phyloP scores from a whole-genome alignment of 331 rosid species.

The Spiraea crenata region DNA sequence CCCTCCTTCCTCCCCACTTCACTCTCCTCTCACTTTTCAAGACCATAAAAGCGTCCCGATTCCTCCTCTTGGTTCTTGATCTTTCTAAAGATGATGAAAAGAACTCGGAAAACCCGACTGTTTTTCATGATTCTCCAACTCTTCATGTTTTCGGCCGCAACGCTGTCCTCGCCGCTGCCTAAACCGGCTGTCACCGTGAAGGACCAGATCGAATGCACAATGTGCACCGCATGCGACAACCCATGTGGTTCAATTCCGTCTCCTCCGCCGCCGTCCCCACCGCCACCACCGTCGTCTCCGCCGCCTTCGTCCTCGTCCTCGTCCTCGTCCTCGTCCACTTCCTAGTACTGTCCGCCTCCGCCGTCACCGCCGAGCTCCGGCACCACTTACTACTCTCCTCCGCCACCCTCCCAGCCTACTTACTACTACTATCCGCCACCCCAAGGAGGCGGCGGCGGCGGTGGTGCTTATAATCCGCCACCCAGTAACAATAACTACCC shows the following conservation, averaged over 20 bases:
- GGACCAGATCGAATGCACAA: conserved; percentile 85
- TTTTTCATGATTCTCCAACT: not conserved
- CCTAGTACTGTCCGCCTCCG: conserved; percentile 67
- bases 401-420: conserved; percentile 59
- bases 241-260: conserved; percentile 58
- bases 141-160: not conserved
- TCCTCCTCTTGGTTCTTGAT: not conserved
- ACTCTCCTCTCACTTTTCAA: not conserved
- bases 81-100: conserved; percentile 40
- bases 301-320: conserved; percentile 38
- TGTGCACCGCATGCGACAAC: conserved; percentile 82
- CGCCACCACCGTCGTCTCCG: conserved; percentile 35
- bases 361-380: conserved; percentile 52
- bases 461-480: conserved; percentile 51
- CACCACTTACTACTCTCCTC: conserved; percentile 58
- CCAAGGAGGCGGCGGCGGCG: conserved; percentile 30
- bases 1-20: not conserved
- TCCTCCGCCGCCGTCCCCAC: conserved; percentile 47
- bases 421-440: conserved; percentile 41
- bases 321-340: conserved; percentile 33
- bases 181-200: conserved; percentile 32
- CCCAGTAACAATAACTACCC: conserved; percentile 56
- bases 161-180: conserved; percentile 6
- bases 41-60: not conserved
- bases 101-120: not conserved